A percentile compares a stretch with the other conserved stretches of the same genome.
Conservation (phyloP, 768 basidiomycete genomes). For the Coprinopsis sp. region DNA sequence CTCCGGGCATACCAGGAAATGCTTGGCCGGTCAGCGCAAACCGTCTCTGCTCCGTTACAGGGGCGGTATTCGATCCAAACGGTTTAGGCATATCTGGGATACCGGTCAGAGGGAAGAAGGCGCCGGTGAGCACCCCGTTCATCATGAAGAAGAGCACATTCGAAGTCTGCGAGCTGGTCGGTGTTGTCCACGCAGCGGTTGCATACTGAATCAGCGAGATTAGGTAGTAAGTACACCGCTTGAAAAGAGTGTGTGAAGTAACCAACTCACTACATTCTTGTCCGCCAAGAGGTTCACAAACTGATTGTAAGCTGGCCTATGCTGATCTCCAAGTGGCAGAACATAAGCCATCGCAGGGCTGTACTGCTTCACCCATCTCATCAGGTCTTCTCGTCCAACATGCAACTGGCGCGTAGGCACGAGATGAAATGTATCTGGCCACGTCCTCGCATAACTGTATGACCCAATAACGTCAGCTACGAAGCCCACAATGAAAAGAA, state of each 20-base stretch:
- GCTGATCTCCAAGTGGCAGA: constrained; percentile 15
- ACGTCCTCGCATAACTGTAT: constrained; percentile 45
- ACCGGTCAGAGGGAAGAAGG: constrained; percentile 47
- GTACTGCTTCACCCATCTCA: constrained; percentile 43
- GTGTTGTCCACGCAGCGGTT: constrained; percentile 44
- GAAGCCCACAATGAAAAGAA: not conserved
- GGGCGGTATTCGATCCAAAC: constrained; percentile 11
- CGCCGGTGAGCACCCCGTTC: constrained; percentile 33
- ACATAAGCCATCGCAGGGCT: constrained; percentile 41
- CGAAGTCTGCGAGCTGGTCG: constrained; percentile 36
- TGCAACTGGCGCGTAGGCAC: constrained; percentile 36
- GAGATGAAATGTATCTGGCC: constrained; percentile 46
- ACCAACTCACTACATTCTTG: not conserved
- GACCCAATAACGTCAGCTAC: not conserved
- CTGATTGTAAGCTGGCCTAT: not conserved
- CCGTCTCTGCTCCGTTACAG: constrained; percentile 16
- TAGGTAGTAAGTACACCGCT: not conserved
- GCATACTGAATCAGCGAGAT: constrained; percentile 37
- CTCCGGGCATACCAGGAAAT: too few relatives aligned
- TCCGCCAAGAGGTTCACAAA: not conserved
- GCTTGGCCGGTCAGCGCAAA: too few relatives aligned
- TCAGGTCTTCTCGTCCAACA: constrained; percentile 36
- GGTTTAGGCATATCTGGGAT: constrained; percentile 45
- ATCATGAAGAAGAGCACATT: constrained; percentile 45
- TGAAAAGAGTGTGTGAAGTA: not conserved